Base-by-base conservation (phyloP, 2,329 filamentous ascomycete genomes). In the Didymella segeticola region DNA sequence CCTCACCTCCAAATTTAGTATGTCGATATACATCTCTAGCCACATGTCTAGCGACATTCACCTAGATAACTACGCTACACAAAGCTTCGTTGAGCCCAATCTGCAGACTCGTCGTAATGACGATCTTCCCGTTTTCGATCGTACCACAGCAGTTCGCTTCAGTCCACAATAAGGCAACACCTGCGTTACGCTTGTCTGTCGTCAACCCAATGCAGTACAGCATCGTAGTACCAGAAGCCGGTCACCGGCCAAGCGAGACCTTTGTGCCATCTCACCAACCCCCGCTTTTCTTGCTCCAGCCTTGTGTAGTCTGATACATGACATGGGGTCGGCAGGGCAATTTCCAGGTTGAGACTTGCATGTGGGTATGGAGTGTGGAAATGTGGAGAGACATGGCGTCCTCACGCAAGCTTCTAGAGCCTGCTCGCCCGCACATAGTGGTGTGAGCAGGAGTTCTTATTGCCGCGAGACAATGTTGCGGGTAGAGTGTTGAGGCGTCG, bases 181-280 rank as follows among this genome's bases (percentile, higher is more conserved):
- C 45, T 54, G 51, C 45, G 29, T 49, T 15, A 54, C 41, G 33
- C 34, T 22, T 49, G 45, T 26, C 45, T 49, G 45, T 27, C 34
- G 8, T 49, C 29, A 45, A 29, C 38, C 34, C 22, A 45, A 54
- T 29, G n/a, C 39, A 22, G 41, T 30, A 37, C 43, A 48, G 45
- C 30, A 46, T 34, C 22, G 49, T 53, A 27, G 36, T 19, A 57
- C 50, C 8, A 49, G 20, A 37, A 29, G 36, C 26, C 27, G 37
- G 41, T 31, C 46, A 23, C 27, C 42, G 30, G 37, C 50, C 41
- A 58, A 58, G 46, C 46, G 46, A 54, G 43, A 34, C 34, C 17
- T 10, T 36, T 30, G 45, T 37, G n/a, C 38, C 17, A 30, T 23
- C 30, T 30, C 38, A 27, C 43, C 47, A 51, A 26, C 51, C 55